Conservation (phyloP, 768 basidiomycete species). For the Krasilnikovozyma curviuscula region DNA sequence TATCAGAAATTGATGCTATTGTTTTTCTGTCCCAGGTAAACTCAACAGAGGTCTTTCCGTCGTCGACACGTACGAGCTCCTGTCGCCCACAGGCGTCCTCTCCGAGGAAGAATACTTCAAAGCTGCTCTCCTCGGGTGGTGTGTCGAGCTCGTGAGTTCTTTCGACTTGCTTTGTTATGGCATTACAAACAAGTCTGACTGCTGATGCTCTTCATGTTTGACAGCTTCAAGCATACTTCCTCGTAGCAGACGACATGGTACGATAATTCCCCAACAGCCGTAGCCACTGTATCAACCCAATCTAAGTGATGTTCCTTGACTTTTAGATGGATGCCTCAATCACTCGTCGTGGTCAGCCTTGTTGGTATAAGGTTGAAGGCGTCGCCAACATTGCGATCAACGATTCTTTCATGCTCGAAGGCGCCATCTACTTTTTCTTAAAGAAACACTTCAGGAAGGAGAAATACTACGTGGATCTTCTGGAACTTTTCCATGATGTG, state of each 20-base stretch:
- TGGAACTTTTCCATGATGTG: slow-evolving; percentile 81
- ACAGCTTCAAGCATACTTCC: slow-evolving; percentile 92
- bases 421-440: slow-evolving; percentile 75
- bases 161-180: neutral
- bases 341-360: slow-evolving; percentile 82
- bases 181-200: neutral
- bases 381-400: slow-evolving; percentile 82
- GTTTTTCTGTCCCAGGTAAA: slow-evolving; percentile 59
- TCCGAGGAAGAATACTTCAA: slow-evolving; percentile 72
- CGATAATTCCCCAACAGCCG: too few species aligned
- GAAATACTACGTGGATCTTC: slow-evolving; percentile 63
- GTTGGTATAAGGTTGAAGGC: slow-evolving; percentile 57
- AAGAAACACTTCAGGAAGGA: slow-evolving; percentile 67
- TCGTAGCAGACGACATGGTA: slow-evolving; percentile 90
- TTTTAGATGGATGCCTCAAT: slow-evolving; percentile 93
- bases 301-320: too few species aligned
- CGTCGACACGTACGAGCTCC: slow-evolving; percentile 75
- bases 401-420: slow-evolving; percentile 90
- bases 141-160: slow-evolving; percentile 75
- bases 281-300: too few species aligned
- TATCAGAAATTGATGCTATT: too few species aligned
- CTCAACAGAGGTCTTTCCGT: slow-evolving; percentile 93
- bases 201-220: neutral
- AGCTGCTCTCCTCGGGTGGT: slow-evolving; percentile 80
- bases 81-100: slow-evolving; percentile 33